Conservation (phyloP, 306 rosid genomes). For the Ceratonia siliqua region DNA sequence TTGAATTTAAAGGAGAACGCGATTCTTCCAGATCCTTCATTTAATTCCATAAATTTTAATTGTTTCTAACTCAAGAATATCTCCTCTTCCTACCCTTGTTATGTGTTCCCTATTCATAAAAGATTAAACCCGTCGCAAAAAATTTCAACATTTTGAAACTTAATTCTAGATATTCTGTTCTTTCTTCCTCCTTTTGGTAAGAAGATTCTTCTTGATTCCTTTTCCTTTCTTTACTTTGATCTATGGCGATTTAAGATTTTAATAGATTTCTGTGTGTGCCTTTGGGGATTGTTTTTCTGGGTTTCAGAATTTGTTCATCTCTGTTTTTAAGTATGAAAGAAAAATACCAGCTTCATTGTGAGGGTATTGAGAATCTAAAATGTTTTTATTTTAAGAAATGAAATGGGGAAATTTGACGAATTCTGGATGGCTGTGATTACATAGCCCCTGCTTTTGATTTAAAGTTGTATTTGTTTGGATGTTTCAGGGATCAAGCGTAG, state of each 20-base stretch:
- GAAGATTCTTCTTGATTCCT: neutral
- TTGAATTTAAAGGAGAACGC: neutral
- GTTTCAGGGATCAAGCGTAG: constrained; percentile 24
- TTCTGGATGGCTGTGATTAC: neutral
- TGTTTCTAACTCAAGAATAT: neutral
- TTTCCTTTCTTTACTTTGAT: neutral
- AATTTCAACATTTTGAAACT: neutral
- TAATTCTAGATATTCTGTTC: neutral
- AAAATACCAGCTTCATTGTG: neutral
- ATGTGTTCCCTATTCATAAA: neutral
- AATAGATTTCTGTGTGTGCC: neutral
- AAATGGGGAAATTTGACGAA: neutral
- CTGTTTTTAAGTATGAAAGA: neutral
- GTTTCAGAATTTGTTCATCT: neutral
- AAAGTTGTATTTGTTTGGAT: constrained; percentile 12
- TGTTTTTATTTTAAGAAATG: neutral
- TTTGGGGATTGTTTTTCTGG: neutral
- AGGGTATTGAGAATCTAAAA: neutral
- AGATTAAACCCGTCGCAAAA: neutral
- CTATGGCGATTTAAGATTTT: constrained; percentile 2
- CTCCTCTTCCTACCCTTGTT: neutral
- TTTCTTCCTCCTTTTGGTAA: constrained; percentile 1
- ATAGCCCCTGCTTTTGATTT: neutral
- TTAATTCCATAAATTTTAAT: constrained; percentile 5
- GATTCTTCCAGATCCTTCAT: constrained; percentile 38